Conservation (phyloP, 441 rosid species). For the Aleurites moluccanus region DNA sequence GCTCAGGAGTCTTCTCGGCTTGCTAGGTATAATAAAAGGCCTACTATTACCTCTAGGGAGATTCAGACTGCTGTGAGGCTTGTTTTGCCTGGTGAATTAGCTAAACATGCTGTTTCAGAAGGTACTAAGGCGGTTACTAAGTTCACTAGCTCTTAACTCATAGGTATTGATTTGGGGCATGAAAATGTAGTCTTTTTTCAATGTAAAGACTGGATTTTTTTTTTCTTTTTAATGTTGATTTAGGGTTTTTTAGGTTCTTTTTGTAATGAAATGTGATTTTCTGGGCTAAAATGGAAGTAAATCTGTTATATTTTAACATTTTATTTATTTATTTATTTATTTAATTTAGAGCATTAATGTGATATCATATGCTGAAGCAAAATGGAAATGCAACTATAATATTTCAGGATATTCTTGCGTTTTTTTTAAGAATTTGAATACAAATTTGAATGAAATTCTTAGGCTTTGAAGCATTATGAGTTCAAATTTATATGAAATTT, state of each 20-base stretch:
- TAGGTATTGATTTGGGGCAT: neutral
- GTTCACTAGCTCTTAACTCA: conserved; percentile 18
- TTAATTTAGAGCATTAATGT: too few species aligned
- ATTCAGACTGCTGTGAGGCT: conserved; percentile 24
- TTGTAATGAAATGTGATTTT: neutral
- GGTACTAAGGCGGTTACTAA: conserved; percentile 29
- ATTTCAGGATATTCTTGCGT: neutral
- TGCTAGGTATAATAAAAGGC: conserved; percentile 29
- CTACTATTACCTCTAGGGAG: conserved; percentile 26
- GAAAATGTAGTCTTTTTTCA: neutral
- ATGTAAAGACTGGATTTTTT: neutral
- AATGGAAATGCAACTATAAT: neutral
- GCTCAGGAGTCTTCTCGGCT: conserved; percentile 23
- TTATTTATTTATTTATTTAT: too few species aligned
- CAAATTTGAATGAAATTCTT: too few species aligned
- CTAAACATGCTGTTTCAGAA: conserved; percentile 28
- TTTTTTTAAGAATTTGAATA: neutral
- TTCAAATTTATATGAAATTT: too few species aligned
- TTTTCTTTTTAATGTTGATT: too few species aligned
- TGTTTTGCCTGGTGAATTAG: conserved; percentile 25
- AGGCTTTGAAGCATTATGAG: too few species aligned
- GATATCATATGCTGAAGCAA: too few species aligned
- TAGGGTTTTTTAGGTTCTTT: neutral
- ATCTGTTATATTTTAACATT: too few species aligned
- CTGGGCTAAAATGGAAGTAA: neutral